Evolutionary conservation across 148 eudicot genomes (phyloP), one percentile per base, ranked within the genome.

Genomic region (Camellia lanceoleosa): DNA sequence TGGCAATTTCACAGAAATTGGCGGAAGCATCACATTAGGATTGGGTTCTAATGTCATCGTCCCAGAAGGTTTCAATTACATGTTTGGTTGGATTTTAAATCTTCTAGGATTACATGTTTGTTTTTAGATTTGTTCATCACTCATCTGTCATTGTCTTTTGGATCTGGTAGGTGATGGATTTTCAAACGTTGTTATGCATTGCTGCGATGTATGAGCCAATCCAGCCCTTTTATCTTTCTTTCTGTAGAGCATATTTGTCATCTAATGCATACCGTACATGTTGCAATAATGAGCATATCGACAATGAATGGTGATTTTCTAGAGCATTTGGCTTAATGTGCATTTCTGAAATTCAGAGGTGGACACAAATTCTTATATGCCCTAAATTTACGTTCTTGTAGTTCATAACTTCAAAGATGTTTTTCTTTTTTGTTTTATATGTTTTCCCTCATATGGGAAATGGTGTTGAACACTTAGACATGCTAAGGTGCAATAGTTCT

Each of bases 1-100:
- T 18, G 56, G 80, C 86, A 85, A 82, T 0, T 67, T 18, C 55
- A 78, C 86, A 85, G 84, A 77, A 73, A 70, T 75, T 78, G 84
- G 90, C 52, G 11, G 91, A 89, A 74, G 92, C 91, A 60, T 71
- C 85, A 71, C 87, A 90, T 9, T 90, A 90, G 78, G 84, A 49
- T 75, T 56, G 62, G 18, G 44, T 52, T 73, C 19, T 12, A 58
- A 16, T 63, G 58, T 66, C 46, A 47, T 67, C 52, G 3, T 70
- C 10, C 1, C 43, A 49, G 80, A 75, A 42, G 69, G 52, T 5
- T 30, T 66, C 18, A 81, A 80, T 83, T 75, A 83, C 68, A 16
- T 74, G 63, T 59, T 73, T 71, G 51, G 12, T 19, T 74, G 70
- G 73, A 66, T 65, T 74, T 77, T 61, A 68, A 54, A 73, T 73